Base-by-base conservation (phyloP, 768 basidiomycete genomes). In the Russula brevipes region DNA sequence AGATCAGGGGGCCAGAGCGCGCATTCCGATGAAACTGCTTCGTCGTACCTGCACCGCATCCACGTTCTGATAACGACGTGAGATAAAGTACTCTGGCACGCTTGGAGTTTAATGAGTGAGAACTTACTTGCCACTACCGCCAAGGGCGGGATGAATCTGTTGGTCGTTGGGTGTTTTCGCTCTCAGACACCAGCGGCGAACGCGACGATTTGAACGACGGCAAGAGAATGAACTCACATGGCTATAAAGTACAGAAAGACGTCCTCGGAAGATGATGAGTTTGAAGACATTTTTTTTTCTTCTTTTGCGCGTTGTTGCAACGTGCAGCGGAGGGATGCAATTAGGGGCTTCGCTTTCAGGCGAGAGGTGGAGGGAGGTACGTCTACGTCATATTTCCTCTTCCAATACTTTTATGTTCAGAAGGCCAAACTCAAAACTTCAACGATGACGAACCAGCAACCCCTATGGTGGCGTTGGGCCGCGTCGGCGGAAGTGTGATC, bases 71-170 rank as follows among this genome's bases (percentile, higher is more conserved):
- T 8, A 4, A 54, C 0, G 50, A 60, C 33, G 3, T 11, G 44
- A 14, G 49, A 35, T 56, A n/a, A 35, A 42, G 24, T 24, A 24
- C 35, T n/a, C 30, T 41, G 30, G 17, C 31, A 35, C 41, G 5
- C 6, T 38, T 5, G 39, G 30, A 6, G 35, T 39, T 14, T 7
- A 9, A 16, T 14, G 24, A 24, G 24, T 35, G 11, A 47, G 12
- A 2, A 70, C 74, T 67, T 41, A 75, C 74, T 73, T 66, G 74
- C 69, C 65, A 72, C 72, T 12, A 75, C 74, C 12, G 73, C 51
- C 5, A 72, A 12, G 1, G 74, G 74, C 8, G 74, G 74, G 12
- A 75, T 58, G 64, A 76, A 71, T n/a, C 74, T 76, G 57, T 31
- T 24, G 24, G 31, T 17, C 9, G 10, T 36, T 11, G 9, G 17